Base-by-base conservation (phyloP, 352 stramenopile genomes). In the Pythium sp. region DNA sequence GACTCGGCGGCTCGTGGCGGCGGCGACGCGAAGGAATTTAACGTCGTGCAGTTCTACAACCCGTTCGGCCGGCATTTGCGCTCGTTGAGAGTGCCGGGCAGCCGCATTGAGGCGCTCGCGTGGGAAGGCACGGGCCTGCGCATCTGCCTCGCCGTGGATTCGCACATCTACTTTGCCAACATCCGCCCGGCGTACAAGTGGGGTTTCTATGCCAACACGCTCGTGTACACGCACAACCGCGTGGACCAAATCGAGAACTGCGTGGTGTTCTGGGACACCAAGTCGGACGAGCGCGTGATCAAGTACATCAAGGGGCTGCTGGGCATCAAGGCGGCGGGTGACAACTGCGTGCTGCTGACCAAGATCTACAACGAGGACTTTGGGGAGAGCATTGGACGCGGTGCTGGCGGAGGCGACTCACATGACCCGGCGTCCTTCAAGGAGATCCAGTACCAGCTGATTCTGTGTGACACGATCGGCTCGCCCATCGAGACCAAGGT, bases 161-260 rank as follows among this genome's bases (percentile, higher is more conserved):
- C 90, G 22, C 93, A 96, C 80, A 98, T 98, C 60, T 98, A 97
- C 82, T 98, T 98, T 77, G 95, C 94, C 41, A 98, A 98, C 76
- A 95, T 98, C 55, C 89, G 95, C 7, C 91, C 87, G 22, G 85
- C 88, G 46, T 98, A 98, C 81, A 93, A 92, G 54, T 98, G 92
- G 92, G 89, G 89, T 14, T 97, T 88, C 63, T 97, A 96, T 64
- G 72, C 78, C 18, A 91, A 93, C 62, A 96, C 91, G n/a, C 68
- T 98, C 55, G 91, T 95, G 18, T 97, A 97, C 74, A 91, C 92
- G 63, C 97, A 97, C 84, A 93, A 93, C 58, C 90, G 88, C 28
- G 71, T 89, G 6, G 92, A 98, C 68, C 85, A 93, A 64, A 91
- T 90, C 12, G 89, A 96, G 70, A 94, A 93, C 64, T 89, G 78